Conservation (phyloP, 2,329 filamentous ascomycete species). For the Aspergillus vadensis region DNA sequence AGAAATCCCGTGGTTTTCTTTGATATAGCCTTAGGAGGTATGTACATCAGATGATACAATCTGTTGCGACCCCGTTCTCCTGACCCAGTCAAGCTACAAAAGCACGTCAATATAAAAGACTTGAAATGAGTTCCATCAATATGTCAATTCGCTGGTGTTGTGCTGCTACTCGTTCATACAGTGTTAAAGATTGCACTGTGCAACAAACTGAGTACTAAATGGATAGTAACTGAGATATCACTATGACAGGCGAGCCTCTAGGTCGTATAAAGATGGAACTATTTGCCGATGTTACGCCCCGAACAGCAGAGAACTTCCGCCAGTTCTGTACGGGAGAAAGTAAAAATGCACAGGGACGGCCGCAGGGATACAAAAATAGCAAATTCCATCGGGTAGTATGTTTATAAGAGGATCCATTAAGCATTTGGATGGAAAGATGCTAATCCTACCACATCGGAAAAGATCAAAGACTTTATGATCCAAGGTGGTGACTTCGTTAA, state of each 20-base stretch:
- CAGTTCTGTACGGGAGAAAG: slow-evolving; percentile 95
- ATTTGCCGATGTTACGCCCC: slow-evolving; percentile 79
- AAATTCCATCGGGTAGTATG: slow-evolving; percentile 92
- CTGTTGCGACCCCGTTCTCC: not conserved
- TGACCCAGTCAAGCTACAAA: not conserved
- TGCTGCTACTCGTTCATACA: not conserved
- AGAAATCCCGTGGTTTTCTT: slow-evolving; percentile 53
- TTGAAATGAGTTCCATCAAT: not conserved
- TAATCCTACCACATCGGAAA: not conserved
- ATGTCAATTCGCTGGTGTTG: not conserved
- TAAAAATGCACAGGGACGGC: slow-evolving; percentile 73
- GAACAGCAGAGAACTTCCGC: slow-evolving; percentile 94
- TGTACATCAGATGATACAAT: slow-evolving; percentile 17
- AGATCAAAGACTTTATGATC: slow-evolving; percentile 97
- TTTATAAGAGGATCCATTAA: slow-evolving; percentile 21
- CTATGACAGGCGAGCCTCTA: slow-evolving; percentile 71
- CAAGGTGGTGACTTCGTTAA: slow-evolving; percentile 96
- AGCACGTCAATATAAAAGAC: not conserved
- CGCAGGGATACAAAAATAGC: slow-evolving; percentile 91
- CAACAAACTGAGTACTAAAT: not conserved
- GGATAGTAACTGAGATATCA: slow-evolving; percentile 1
- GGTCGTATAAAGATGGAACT: slow-evolving; percentile 89
- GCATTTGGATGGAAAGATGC: not conserved
- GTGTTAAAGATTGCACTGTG: not conserved
- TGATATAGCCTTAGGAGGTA: slow-evolving; percentile 51